These are phyloP conservation scores for Quercus glauca DNA, from an alignment of 306 rosid species.

Conservation along the genomic window DNA sequence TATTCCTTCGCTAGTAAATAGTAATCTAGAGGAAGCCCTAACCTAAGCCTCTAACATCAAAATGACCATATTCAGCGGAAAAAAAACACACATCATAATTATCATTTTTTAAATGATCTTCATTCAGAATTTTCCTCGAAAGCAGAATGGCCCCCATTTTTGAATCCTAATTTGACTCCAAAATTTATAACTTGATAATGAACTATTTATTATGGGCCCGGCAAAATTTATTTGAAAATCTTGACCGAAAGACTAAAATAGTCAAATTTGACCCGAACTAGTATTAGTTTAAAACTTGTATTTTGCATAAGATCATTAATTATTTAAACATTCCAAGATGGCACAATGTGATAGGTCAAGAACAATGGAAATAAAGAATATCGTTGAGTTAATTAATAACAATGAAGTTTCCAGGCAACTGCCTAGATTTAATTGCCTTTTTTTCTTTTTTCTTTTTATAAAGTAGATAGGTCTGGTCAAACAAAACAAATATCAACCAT, in stretches of 20 bases:
- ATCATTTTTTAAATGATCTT: too few relatives aligned
- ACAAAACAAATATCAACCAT: slow-evolving; percentile 1
- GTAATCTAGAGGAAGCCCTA: background rate
- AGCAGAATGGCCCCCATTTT: background rate
- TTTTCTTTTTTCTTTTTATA: too few relatives aligned
- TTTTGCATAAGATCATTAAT: background rate
- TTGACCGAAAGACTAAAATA: background rate
- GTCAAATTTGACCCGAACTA: background rate
- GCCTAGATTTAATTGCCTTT: background rate
- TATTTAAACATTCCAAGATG: background rate
- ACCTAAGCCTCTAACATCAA: background rate
- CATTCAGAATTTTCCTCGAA: background rate
- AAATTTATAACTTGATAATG: background rate
- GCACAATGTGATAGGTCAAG: background rate
- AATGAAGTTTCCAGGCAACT: background rate
- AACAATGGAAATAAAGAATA: background rate
- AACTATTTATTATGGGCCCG: too few relatives aligned
- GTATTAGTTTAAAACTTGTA: background rate
- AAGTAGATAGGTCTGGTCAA: background rate
- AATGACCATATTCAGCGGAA: background rate
- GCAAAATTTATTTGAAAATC: background rate
- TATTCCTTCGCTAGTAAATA: background rate
- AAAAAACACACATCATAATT: background rate
- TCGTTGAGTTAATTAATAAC: background rate
- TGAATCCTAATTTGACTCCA: slow-evolving; percentile 5